Base-by-base conservation (phyloP, 2,329 filamentous ascomycete genomes). In the Penicillium sp. region DNA sequence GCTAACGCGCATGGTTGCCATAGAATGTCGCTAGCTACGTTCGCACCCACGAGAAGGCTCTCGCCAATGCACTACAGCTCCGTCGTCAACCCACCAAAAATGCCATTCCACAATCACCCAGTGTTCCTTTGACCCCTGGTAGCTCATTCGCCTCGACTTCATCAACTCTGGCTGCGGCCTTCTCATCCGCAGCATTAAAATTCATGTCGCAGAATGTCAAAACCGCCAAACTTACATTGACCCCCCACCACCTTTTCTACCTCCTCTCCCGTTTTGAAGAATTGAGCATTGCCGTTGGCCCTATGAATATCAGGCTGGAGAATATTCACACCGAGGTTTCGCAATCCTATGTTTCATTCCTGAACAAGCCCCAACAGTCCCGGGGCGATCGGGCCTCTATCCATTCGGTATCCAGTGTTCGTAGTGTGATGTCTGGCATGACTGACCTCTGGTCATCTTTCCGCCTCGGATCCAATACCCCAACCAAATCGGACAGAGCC, bases 361-460 rank as follows among this genome's bases (percentile, higher is more conserved):
- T 97, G 60, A 88, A 89, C 70, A 89, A 91, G 67, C 87, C 89
- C 25, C 89, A 93, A 67, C 86, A 89, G 57, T 88, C 89, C 59
- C 89, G 90, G 72, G 88, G 89, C 45, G 93, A 97, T 75, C 87
- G 88, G 53, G 90, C 91, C 66, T 97, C 94, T 1, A 90, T 97
- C 62, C 91, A 92, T 68, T 97, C 94, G 7, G 91, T 97, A 40
- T 96, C 93, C 25, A 97, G 94, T 77, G 90, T 99, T 63, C 88
- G 93, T 71, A 97, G 93, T 73, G 92, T 96, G 68, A 93, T 97
- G 89, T 96, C 94, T 28, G 90, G 90, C 73, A 96, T 99, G 89
- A 94, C 91, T 55, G 87, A 90, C 14, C 78, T 97, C 43, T 97
- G 92, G 93, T 88, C 90, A 22, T 91, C 88, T 67, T 87, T 97